A percentile compares a stretch with the other conserved stretches of the same genome.
phyloP scores from a whole-genome alignment of 805 yeast genomes.

The Torulaspora franciscae region DNA sequence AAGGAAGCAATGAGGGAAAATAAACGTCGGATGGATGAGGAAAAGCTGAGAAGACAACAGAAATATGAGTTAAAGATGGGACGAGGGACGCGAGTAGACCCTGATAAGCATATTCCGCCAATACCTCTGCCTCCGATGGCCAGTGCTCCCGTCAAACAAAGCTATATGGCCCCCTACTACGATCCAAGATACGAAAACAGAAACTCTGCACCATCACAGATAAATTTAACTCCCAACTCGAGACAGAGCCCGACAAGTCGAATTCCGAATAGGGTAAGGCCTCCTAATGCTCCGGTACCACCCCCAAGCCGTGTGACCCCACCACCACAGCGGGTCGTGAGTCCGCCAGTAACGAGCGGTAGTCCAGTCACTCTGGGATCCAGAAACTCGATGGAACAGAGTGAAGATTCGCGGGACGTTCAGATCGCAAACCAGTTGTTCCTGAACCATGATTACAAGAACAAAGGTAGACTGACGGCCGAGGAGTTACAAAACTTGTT shows the following conservation, averaged over 20 bases:
- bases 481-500: constrained; percentile 34
- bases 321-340: constrained; percentile 15
- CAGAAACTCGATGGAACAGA: constrained; percentile 10
- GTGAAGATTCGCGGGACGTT: constrained; percentile 24
- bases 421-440: constrained; percentile 32
- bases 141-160: neutral
- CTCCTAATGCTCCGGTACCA: constrained; percentile 9
- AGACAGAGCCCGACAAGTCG: constrained; percentile 9
- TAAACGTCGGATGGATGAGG: constrained; percentile 26
- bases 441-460: constrained; percentile 31
- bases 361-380: constrained; percentile 11
- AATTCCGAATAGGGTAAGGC: constrained; percentile 7
- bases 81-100: constrained; percentile 15
- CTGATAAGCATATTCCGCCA: constrained; percentile 23
- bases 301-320: constrained; percentile 6
- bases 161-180: constrained; percentile 2
- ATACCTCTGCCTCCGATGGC: constrained; percentile 2
- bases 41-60: constrained; percentile 23
- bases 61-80: constrained; percentile 19
- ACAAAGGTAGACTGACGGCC: constrained; percentile 32
- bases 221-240: neutral
- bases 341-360: constrained; percentile 8
- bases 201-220: constrained; percentile 6
- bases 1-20: constrained; percentile 35
- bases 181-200: constrained; percentile 6